Conservation (phyloP, 768 basidiomycete genomes). For the Xerocomellus dryophilus region DNA sequence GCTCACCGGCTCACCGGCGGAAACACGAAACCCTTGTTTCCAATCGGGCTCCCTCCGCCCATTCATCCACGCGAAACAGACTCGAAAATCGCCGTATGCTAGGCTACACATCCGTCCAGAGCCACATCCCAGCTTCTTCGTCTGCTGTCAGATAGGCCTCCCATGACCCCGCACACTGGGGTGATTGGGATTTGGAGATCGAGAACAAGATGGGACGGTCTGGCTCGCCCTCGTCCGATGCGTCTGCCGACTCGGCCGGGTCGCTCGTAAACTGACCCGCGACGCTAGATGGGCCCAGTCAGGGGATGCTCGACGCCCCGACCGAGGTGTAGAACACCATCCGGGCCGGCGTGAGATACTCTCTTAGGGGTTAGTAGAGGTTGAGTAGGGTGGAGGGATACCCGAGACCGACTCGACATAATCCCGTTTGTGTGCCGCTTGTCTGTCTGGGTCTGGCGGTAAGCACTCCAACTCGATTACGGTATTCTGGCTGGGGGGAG, state of each 20-base stretch:
- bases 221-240: no score
- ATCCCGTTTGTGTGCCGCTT: no score
- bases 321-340: no score
- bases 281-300: no score
- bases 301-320: no score
- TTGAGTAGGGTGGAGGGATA: no score
- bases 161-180: neutral
- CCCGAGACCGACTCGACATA: no score
- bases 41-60: slow-evolving; percentile 75
- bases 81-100: slow-evolving; percentile 85
- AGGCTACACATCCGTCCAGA: slow-evolving; percentile 53
- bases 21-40: slow-evolving; percentile 50
- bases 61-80: slow-evolving; percentile 71
- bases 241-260: no score
- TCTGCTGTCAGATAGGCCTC: neutral
- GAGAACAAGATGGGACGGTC: slow-evolving; percentile 63
- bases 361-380: no score
- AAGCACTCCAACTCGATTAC: neutral
- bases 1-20: slow-evolving; percentile 35
- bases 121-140: slow-evolving; percentile 14
- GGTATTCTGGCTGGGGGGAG: neutral
- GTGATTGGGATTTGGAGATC: slow-evolving; percentile 51
- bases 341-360: no score
- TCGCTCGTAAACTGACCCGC: no score
- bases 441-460: no score